Percentiles rank a stretch among this genome's conserved stretches.
phyloP scores from a whole-genome alignment of 257 asterid species.

The Solanum bukasovii region DNA sequence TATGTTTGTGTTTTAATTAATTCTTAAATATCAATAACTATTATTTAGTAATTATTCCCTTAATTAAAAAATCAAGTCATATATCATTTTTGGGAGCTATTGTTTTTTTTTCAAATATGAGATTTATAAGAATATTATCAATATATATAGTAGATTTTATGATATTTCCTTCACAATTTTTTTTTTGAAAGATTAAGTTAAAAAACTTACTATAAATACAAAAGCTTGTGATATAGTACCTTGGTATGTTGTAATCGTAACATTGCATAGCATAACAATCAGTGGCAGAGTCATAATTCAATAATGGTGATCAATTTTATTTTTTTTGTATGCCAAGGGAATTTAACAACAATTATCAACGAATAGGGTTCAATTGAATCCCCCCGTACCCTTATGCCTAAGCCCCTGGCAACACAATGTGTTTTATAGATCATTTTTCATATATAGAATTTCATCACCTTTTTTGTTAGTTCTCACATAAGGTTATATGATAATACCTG shows the following conservation, averaged over 20 bases:
- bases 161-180: not conserved
- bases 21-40: not conserved
- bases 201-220: not conserved
- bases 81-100: not conserved
- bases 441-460: not conserved
- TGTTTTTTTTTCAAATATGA: not conserved
- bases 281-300: not conserved
- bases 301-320: not conserved
- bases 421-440: not conserved
- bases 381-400: not conserved
- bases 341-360: not conserved
- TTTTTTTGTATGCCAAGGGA: not conserved
- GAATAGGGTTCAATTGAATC: not conserved
- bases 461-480: not conserved
- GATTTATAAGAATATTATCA: not conserved
- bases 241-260: not conserved
- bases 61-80: not conserved
- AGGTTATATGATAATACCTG: not conserved
- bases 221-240: not conserved
- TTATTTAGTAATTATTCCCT: not conserved
- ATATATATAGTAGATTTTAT: not conserved
- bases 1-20: not conserved
- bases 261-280: not conserved
- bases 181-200: not conserved
- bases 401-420: not conserved